These are phyloP conservation scores for Ustilago nuda DNA, from an alignment of 1,284 basidiomycete genomes.

Conservation along the genomic window DNA sequence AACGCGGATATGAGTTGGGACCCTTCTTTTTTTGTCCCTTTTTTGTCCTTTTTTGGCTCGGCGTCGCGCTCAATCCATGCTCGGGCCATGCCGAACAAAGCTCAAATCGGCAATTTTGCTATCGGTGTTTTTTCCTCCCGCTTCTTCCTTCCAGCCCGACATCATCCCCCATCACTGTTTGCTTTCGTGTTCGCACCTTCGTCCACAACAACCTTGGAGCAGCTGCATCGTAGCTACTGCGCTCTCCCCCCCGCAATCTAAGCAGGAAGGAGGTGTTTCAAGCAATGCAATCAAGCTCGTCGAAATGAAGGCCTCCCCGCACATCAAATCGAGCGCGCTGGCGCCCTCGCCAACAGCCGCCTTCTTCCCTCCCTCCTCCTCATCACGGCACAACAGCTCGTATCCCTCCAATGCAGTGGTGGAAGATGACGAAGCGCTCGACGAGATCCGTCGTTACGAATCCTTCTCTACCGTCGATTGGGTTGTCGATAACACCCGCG, in stretches of 20 bases:
- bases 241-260: neutral
- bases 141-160: neutral
- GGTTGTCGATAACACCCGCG: constrained; percentile 66
- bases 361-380: constrained; percentile 22
- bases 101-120: constrained; percentile 6
- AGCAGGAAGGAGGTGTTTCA: neutral
- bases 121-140: neutral
- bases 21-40: constrained; percentile 1
- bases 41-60: too few relatives aligned
- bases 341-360: constrained; percentile 34
- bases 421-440: constrained; percentile 61
- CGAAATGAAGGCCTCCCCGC: constrained; percentile 36
- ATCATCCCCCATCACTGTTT: constrained; percentile 1
- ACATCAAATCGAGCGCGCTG: constrained; percentile 24
- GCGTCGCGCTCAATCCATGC: constrained; percentile 5
- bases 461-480: constrained; percentile 66
- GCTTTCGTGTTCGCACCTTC: neutral
- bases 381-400: constrained; percentile 21
- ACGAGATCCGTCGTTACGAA: constrained; percentile 63
- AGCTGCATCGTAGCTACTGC: neutral
- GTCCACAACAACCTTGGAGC: neutral
- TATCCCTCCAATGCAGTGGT: constrained; percentile 21
- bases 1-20: neutral
- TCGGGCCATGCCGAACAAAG: constrained; percentile 6
- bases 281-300: constrained; percentile 29